phyloP scores from a whole-genome alignment of 768 basidiomycete genomes.

The Boletus pseudopeckii region DNA sequence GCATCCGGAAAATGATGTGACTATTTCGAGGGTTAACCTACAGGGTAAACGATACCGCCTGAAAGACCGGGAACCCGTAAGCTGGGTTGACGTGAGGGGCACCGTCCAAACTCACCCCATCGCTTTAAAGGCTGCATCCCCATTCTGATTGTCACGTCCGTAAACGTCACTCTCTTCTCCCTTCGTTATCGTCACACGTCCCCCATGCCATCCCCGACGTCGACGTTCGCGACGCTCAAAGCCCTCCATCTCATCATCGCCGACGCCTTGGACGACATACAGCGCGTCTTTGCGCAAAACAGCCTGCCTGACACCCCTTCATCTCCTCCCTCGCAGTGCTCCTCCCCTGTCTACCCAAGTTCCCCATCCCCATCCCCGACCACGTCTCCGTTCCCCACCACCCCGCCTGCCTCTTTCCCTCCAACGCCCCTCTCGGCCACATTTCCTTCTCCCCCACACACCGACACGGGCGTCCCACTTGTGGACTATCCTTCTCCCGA shows the following conservation, averaged over 20 bases:
- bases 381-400: constrained; percentile 18
- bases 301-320: constrained; percentile 5
- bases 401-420: constrained; percentile 26
- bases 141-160: constrained; percentile 5
- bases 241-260: constrained; percentile 65
- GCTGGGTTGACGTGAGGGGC: constrained; percentile 8
- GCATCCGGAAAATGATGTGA: constrained; percentile 12
- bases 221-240: constrained; percentile 62
- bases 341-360: constrained; percentile 18
- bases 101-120: neutral
- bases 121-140: constrained; percentile 21
- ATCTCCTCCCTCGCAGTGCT: constrained; percentile 12
- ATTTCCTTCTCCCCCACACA: constrained; percentile 15
- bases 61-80: neutral
- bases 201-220: constrained; percentile 33
- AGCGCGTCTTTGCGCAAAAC: constrained; percentile 47
- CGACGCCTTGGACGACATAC: constrained; percentile 66
- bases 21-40: constrained; percentile 12
- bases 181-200: constrained; percentile 10
- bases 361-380: constrained; percentile 35
- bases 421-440: constrained; percentile 31
- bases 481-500: constrained; percentile 59
- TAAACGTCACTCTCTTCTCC: constrained; percentile 1
- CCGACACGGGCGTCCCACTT: neutral
- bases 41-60: neutral